phyloP scores from a whole-genome alignment of 345 rosid genomes.

The Eucalyptus erythrocorys region DNA sequence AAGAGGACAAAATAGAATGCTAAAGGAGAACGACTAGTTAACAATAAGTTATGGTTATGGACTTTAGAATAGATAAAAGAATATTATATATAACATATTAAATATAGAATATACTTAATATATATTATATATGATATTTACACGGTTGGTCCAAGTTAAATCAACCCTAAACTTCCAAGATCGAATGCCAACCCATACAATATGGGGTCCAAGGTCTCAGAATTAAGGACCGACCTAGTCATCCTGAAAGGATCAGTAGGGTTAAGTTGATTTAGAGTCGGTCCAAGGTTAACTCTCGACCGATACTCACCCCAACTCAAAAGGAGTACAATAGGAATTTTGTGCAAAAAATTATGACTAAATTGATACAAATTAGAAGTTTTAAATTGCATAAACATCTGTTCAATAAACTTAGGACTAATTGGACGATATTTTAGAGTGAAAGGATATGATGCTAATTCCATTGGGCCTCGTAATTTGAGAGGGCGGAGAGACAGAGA shows the following conservation, averaged over 20 bases:
- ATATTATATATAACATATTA: too few species aligned
- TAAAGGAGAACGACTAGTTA: too few species aligned
- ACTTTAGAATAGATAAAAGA: too few species aligned
- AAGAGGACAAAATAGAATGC: too few species aligned
- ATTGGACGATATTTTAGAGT: accelerated
- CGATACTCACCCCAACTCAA: too few species aligned
- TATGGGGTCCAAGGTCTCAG: accelerated
- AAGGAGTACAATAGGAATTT: not conserved
- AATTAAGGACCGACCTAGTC: accelerated
- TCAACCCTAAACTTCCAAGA: too few species aligned
- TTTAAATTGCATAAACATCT: not conserved
- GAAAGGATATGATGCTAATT: not conserved
- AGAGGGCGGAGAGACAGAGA: not conserved
- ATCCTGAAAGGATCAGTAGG: accelerated
- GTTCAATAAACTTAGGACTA: accelerated
- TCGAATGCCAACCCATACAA: accelerated
- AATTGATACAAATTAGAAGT: not conserved
- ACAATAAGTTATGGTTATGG: too few species aligned
- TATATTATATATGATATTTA: too few species aligned
- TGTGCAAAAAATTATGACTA: not conserved
- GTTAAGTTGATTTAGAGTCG: accelerated
- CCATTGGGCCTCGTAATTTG: not conserved
- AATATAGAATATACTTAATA: too few species aligned
- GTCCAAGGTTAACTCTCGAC: too few species aligned
- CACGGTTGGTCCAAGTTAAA: too few species aligned